Conservation (phyloP, 768 basidiomycete genomes). For the Lactarius akahatsu region DNA sequence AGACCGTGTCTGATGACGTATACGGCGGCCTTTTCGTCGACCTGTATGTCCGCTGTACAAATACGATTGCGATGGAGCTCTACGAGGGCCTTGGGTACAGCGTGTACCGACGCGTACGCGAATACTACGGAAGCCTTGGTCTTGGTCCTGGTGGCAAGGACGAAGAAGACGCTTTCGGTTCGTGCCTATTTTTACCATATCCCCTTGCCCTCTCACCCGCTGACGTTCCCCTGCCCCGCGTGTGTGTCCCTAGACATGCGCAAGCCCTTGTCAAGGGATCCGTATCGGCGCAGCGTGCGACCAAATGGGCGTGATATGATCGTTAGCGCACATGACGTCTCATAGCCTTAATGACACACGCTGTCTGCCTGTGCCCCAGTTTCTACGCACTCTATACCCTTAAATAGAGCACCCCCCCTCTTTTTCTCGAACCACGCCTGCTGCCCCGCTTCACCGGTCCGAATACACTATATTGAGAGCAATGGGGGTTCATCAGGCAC, state of each 20-base stretch:
- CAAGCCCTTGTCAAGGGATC: conserved; percentile 67
- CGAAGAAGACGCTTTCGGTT: conserved; percentile 91
- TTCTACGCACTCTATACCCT: neutral
- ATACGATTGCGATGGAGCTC: conserved; percentile 80
- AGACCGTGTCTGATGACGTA: conserved; percentile 75
- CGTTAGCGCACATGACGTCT: conserved; percentile 59
- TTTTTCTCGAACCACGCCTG: neutral
- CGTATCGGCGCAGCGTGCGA: conserved; percentile 61
- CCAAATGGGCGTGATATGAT: conserved; percentile 72
- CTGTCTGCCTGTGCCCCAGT: neutral
- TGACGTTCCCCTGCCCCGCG: neutral
- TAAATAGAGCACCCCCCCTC: neutral
- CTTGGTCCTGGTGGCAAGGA: conserved; percentile 73
- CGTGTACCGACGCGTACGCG: conserved; percentile 85
- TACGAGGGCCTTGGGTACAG: conserved; percentile 93
- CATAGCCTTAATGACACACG: conserved; percentile 36
- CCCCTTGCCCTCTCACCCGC: neutral
- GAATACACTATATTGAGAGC: conserved; percentile 22
- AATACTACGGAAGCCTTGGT: conserved; percentile 83
- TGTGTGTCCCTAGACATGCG: conserved; percentile 53
- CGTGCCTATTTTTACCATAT: conserved; percentile 34
- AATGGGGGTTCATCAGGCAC: conserved; percentile 29
- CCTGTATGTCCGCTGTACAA: conserved; percentile 90
- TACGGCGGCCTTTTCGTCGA: conserved; percentile 92
- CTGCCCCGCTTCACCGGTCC: neutral